Base-by-base conservation (phyloP, 2,329 filamentous ascomycete genomes). In the Hypoxylon sp. region DNA sequence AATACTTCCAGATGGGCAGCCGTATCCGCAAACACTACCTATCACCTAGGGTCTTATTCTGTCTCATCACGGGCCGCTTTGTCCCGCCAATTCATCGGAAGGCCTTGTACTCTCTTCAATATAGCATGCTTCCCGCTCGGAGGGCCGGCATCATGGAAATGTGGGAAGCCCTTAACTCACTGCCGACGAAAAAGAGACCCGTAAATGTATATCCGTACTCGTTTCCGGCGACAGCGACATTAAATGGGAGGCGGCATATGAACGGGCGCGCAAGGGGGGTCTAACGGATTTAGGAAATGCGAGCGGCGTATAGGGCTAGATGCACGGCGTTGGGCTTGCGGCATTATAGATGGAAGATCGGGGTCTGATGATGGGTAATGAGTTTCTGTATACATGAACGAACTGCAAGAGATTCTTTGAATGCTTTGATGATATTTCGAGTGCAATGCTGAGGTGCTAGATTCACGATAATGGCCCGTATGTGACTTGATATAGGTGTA, bases 1-100 rank as follows among this genome's bases (percentile, higher is more conserved):
- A 98, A 76, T 99, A 99, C 81, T 97, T 97, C 77, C 94, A 98
- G 79, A 93, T 99, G 75, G 94, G 92, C 29, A 90, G 93, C 70
- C 93, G 96, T 52, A 93, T 99, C 69, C 91, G 94, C 63, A 97
- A 97, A 79, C 96, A 99, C 81, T 99, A 99, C 79, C 86, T 98
- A 47, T 95, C 94, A 0, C 94, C 94, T 0, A 88, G 91, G 13
- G 97, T 99, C 19, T 88, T 98, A 52, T 86, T 97, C 42, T 96
- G 94, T 75, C 90, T 99, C 1, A 84, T 94, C 24, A 97, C 94
- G 0, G 96, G 96, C 65, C 92, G 92, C 68, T 98, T 98, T 72
- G 94, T 98, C 1, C 96, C 95, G 11, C 95, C 97, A 0, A 97
- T 99, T 53, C 94, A 98, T 78, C 89, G 97, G 58, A 95, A 94